Evolutionary conservation across 345 rosid genomes (phyloP).

Genomic region (Citrus glauca): DNA sequence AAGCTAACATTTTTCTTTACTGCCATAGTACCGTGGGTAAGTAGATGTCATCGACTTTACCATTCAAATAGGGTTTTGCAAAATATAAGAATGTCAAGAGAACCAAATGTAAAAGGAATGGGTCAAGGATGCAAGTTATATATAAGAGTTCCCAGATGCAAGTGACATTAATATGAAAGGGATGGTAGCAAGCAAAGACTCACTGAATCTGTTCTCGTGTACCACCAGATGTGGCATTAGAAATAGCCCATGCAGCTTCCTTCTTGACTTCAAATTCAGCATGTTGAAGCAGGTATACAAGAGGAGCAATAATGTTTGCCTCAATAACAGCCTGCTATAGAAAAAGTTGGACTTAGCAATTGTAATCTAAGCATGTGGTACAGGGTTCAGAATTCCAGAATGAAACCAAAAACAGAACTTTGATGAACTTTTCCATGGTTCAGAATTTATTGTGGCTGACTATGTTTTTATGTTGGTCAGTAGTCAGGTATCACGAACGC

Average conservation of each 20-base stretch:
- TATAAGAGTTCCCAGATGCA: too few relatives aligned
- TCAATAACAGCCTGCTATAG: slow-evolving; percentile 34
- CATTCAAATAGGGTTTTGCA: background rate
- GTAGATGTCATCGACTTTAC: background rate
- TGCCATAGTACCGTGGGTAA: background rate
- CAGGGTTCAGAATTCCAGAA: background rate
- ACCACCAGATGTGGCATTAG: slow-evolving; percentile 37
- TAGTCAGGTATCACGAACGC: background rate
- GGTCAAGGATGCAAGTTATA: background rate
- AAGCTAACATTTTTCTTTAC: background rate
- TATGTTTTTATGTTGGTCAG: background rate
- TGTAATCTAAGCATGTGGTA: background rate
- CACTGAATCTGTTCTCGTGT: slow-evolving; percentile 31
- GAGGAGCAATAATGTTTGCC: slow-evolving; percentile 33
- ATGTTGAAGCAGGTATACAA: slow-evolving; percentile 38
- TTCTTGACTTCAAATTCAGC: slow-evolving; percentile 39
- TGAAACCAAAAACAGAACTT: background rate
- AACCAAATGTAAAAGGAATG: background rate
- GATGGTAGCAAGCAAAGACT: background rate
- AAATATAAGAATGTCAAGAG: background rate
- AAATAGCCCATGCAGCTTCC: slow-evolving; percentile 48
- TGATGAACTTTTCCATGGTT: background rate
- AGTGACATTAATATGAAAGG: background rate
- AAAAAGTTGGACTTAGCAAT: background rate
- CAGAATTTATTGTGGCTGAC: background rate